Percentiles rank a stretch among this genome's conserved stretches.
Conservation (phyloP, 106 monocot genomes). For the Agapanthus africanus region DNA sequence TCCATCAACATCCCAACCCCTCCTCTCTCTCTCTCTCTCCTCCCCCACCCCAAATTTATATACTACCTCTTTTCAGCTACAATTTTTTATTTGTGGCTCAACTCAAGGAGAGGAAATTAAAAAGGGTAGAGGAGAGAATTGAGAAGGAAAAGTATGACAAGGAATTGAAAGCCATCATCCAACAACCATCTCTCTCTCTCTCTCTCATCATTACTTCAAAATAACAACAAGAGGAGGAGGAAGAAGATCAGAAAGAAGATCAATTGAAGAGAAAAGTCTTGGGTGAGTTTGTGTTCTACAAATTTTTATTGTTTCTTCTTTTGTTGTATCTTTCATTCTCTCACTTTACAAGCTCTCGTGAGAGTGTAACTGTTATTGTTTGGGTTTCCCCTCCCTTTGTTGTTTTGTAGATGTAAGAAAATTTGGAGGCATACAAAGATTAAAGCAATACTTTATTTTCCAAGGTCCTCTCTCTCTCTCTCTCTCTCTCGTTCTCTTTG, state of each 20-base stretch:
- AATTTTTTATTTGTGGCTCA: constrained; percentile 12
- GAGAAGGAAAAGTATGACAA: constrained; percentile 9
- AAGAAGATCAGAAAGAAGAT: background rate
- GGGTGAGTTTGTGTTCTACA: background rate
- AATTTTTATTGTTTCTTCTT: background rate
- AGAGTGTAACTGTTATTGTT: constrained; percentile 9
- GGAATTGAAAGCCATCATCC: constrained; percentile 13
- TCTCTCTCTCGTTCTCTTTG: background rate
- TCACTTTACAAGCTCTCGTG: constrained; percentile 4
- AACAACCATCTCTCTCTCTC: constrained; percentile 4
- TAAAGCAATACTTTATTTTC: background rate
- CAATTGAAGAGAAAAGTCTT: background rate
- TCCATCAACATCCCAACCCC: background rate
- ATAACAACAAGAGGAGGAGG: background rate
- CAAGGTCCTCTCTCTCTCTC: background rate
- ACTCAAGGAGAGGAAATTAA: background rate
- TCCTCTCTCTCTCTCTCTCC: background rate
- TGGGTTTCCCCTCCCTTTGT: constrained; percentile 6
- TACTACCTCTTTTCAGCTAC: background rate
- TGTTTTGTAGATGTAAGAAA: constrained; percentile 11
- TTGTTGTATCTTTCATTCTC: background rate
- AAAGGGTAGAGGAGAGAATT: background rate
- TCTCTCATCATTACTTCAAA: no score
- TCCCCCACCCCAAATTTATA: constrained; percentile 3
- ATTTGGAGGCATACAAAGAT: constrained; percentile 7